phyloP scores from a whole-genome alignment of 2,329 filamentous ascomycete species.

The Epicoccum sorghinum region DNA sequence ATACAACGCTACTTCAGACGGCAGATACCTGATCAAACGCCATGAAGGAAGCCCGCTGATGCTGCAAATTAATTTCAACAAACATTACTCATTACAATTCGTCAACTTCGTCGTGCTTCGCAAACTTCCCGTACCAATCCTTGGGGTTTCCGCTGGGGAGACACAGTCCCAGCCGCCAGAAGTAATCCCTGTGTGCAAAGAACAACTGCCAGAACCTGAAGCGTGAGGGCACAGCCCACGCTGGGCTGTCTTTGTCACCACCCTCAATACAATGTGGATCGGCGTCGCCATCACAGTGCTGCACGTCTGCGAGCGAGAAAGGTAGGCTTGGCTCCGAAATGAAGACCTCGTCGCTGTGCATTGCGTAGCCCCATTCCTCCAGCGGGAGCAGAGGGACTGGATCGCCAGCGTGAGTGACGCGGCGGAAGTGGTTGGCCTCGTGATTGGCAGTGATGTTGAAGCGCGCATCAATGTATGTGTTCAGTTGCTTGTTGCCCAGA shows the following conservation, averaged over 20 bases:
- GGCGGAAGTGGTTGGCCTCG: slow-evolving; percentile 62
- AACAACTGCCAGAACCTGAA: slow-evolving; percentile 90
- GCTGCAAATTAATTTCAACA: no score
- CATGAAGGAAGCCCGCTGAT: no score
- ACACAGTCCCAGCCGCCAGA: slow-evolving; percentile 90
- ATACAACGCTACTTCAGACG: no score
- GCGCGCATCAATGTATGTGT: slow-evolving; percentile 59
- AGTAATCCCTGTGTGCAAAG: slow-evolving; percentile 95
- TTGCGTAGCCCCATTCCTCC: slow-evolving; percentile 83
- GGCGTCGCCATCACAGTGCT: slow-evolving; percentile 71
- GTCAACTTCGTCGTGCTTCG: slow-evolving; percentile 26
- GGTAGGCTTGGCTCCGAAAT: slow-evolving; percentile 75
- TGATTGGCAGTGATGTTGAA: slow-evolving; percentile 49
- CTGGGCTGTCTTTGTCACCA: slow-evolving; percentile 43
- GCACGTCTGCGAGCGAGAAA: slow-evolving; percentile 71
- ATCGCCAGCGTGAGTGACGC: slow-evolving; percentile 85
- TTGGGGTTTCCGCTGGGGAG: slow-evolving; percentile 77
- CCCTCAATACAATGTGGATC: slow-evolving; percentile 76
- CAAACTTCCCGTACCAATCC: slow-evolving; percentile 65
- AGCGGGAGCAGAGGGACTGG: slow-evolving; percentile 88
- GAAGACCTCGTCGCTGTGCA: slow-evolving; percentile 87
- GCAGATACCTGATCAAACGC: no score
- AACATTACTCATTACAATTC: slow-evolving; percentile 18
- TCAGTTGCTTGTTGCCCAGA: slow-evolving; percentile 62
- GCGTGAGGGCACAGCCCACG: slow-evolving; percentile 55